Percentiles rank a stretch among this genome's conserved stretches.
Conservation (phyloP, 768 basidiomycete genomes). For the Tricholoma flavovirens region DNA sequence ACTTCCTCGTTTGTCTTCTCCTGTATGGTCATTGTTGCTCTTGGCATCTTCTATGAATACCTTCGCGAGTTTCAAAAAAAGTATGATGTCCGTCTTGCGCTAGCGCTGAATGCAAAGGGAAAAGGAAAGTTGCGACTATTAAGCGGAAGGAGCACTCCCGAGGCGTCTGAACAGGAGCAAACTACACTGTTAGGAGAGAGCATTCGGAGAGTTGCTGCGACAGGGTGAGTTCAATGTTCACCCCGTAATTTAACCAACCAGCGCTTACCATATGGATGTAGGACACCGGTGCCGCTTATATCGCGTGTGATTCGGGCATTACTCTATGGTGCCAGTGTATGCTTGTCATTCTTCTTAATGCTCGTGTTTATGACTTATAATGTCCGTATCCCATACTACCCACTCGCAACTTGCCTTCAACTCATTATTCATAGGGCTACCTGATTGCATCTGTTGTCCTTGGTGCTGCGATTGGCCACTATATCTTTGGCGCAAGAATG, state of each 20-base stretch:
- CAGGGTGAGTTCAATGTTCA: slow-evolving; percentile 36
- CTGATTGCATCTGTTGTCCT: slow-evolving; percentile 76
- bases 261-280: slow-evolving; percentile 16
- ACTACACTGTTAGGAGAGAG: slow-evolving; percentile 44
- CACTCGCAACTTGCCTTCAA: background rate
- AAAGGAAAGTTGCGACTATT: slow-evolving; percentile 39
- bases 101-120: slow-evolving; percentile 34
- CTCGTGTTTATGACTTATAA: slow-evolving; percentile 97
- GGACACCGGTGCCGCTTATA: slow-evolving; percentile 43
- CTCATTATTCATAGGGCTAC: slow-evolving; percentile 54
- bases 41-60: slow-evolving; percentile 79
- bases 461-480: slow-evolving; percentile 82
- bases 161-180: slow-evolving; percentile 36
- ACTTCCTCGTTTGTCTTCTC: slow-evolving; percentile 55
- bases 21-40: slow-evolving; percentile 53
- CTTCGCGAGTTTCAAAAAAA: slow-evolving; percentile 56
- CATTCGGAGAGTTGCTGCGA: slow-evolving; percentile 26
- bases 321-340: slow-evolving; percentile 71
- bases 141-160: slow-evolving; percentile 21
- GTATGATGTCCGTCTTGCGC: slow-evolving; percentile 56
- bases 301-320: slow-evolving; percentile 55
- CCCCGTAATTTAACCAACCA: background rate
- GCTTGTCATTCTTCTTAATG: slow-evolving; percentile 89
- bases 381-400: slow-evolving; percentile 38
- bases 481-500: slow-evolving; percentile 61